phyloP scores from a whole-genome alignment of 2,329 filamentous ascomycete species.

The Malbranchea cinnamomea region DNA sequence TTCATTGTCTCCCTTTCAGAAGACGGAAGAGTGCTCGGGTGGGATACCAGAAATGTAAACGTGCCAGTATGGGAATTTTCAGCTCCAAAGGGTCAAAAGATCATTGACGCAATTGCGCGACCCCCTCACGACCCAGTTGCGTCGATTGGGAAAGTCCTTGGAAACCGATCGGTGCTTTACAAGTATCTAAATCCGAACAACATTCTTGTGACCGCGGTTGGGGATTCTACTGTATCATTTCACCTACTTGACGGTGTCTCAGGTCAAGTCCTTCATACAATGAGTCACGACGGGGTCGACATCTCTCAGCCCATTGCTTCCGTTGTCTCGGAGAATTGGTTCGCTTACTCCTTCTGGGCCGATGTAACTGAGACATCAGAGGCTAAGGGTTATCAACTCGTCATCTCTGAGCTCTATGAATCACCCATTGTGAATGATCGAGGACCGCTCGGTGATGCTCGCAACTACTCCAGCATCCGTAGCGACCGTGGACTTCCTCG shows the following conservation, averaged over 20 bases:
- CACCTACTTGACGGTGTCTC: slow-evolving; percentile 79
- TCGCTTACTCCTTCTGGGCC: slow-evolving; percentile 64
- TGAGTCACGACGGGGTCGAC: slow-evolving; percentile 60
- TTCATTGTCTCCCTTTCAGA: slow-evolving; percentile 28
- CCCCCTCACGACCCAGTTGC: slow-evolving; percentile 73
- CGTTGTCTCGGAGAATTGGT: slow-evolving; percentile 86
- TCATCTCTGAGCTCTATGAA: slow-evolving; percentile 81
- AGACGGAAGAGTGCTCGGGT: slow-evolving; percentile 30
- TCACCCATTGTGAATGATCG: slow-evolving; percentile 71
- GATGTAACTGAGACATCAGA: slow-evolving; percentile 32
- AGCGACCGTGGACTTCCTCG: slow-evolving; percentile 45
- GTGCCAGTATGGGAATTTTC: slow-evolving; percentile 57
- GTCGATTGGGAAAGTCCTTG: slow-evolving; percentile 86
- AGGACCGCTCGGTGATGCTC: slow-evolving; percentile 53
- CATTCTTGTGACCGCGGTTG: slow-evolving; percentile 56
- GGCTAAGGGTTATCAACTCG: slow-evolving; percentile 72
- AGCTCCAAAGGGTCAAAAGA: slow-evolving; percentile 48
- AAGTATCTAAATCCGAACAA: slow-evolving; percentile 91
- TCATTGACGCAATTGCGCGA: slow-evolving; percentile 52
- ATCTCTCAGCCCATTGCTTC: slow-evolving; percentile 57
- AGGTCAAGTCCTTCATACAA: slow-evolving; percentile 60
- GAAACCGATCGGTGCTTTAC: slow-evolving; percentile 85
- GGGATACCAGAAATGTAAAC: slow-evolving; percentile 23
- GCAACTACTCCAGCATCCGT: slow-evolving; percentile 64
- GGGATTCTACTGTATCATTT: slow-evolving; percentile 50